phyloP scores from a whole-genome alignment of 768 basidiomycete species.

The Lactifluus volemus region DNA sequence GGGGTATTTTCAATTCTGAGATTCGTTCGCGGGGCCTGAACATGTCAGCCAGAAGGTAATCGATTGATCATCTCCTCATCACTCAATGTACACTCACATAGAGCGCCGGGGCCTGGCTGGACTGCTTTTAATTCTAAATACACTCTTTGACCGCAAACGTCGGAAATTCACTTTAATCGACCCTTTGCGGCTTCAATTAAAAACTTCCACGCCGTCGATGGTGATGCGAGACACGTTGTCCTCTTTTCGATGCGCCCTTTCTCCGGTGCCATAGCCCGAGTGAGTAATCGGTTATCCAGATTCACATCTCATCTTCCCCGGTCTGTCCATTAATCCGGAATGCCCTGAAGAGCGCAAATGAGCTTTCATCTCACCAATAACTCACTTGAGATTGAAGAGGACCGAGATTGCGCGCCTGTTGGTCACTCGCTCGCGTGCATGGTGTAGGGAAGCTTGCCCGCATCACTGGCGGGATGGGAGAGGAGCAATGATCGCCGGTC shows the following conservation, averaged over 20 bases:
- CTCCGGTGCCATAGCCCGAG: background rate
- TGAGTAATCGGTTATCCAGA: background rate
- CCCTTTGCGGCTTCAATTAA: background rate
- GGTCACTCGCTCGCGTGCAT: no score
- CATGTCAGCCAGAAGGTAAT: background rate
- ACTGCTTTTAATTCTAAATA: no score
- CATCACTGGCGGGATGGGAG: no score
- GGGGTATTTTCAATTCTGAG: background rate
- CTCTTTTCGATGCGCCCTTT: background rate
- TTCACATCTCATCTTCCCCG: background rate
- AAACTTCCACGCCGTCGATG: background rate
- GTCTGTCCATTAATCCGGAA: background rate
- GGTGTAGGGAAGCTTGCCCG: no score
- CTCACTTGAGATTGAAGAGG: background rate
- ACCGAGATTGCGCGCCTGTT: background rate
- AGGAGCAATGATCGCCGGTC: no score
- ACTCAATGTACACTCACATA: background rate
- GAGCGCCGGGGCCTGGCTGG: background rate
- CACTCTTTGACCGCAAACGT: background rate
- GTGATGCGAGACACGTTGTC: background rate
- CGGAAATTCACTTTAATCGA: background rate
- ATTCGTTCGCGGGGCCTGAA: background rate
- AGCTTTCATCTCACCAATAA: background rate
- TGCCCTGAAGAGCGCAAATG: background rate
- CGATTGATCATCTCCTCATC: background rate